Evolutionary conservation across 2,329 filamentous ascomycete species (phyloP), one percentile per base, ranked within the genome.

Genomic region (Apiospora phragmitis): DNA sequence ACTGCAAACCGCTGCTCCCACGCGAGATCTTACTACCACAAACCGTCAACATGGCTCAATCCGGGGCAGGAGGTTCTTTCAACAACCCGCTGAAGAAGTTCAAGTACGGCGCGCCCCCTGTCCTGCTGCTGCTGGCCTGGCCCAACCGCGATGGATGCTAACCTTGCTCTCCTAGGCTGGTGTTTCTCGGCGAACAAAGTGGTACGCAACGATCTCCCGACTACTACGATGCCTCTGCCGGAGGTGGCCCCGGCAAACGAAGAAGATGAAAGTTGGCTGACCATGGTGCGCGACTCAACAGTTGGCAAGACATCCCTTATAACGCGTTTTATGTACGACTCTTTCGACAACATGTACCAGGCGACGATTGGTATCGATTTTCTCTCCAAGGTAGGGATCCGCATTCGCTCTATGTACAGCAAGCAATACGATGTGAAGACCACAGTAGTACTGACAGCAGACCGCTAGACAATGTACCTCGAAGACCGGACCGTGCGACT

Each of bases 21-120:
- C 65, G 42, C 18, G 21, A 47, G 9, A n/a, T n/a, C 21, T 49
- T 66, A 66, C 65, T 67, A 35, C 70, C 68, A 65, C 74, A 8
- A 73, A 77, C 80, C 83, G 89, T 81, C 81, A 62, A 14, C 55
- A 97, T 97, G 95, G 93, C 95, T 83, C 91, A 94, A 85, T 86
- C 90, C 77, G 83, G 81, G 78, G 83, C 86, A 73, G 91, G 91
- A 80, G 93, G 93, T 83, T 94, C 93, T 75, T 99, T 98, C 88
- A 98, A 97, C 83, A 98, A 98, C 88, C 96, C 96, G 79, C 88
- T 99, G 85, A 99, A 99, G 93, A 99, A 99, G 85, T 99, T 98
- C 92, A 99, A 99, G 95, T 98, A 87, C 38, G 71, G 84, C 70
- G 18, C 67, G 62, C 67, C 72, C 79, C 77, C 35, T 69, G 45